Base-by-base conservation (phyloP, 305 asterid genomes). In the Withania somnifera region DNA sequence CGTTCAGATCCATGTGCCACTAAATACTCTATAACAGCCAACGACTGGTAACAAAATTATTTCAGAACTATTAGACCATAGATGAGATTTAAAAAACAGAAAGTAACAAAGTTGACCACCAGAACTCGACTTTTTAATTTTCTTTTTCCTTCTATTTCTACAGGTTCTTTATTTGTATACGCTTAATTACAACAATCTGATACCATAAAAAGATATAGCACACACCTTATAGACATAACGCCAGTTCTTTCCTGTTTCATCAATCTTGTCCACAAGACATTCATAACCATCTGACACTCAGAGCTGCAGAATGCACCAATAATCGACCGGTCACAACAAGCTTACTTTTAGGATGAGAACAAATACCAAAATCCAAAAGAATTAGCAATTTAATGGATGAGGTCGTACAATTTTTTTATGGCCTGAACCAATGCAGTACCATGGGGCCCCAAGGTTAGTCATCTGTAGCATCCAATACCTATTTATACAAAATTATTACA, bases 381-480 rank as follows among this genome's bases (percentile, higher is more conserved):
- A 17, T 47, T 73, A 47, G 26, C 58, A 47, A 26, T n/a, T 61
- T 69, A 81, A 87, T 32, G 30, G 82, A 11, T 69, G 51, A 68
- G 60, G 78, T 11, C 61, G 14, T 86, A 97, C 99, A 90, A 97
- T 95, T 94, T 97, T 80, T 94, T 97, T 64, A 98, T 93, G 75
- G 97, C 98, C 88, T 88, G 94, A 79, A 98, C 91, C 92, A 97
- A 89, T 83, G 85, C 93, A 75, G 98, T 92, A 86, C 99, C 99
- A 88, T 97, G 99, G 82, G 99, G 86, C 99, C 99, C 99, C 99
- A 97, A 84, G 98, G 98, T 82, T 92, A 98, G 42, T 97, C 97
- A 78, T 97, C 97, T 8, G 99, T 97, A 50, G 99, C 99, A 89
- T 97, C 99, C 89, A 95, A 81, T 83, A 91, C 97, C 98, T 95